Evolutionary conservation across 352 stramenopile genomes (phyloP).

Genomic region (Globisporangium perplexum): DNA sequence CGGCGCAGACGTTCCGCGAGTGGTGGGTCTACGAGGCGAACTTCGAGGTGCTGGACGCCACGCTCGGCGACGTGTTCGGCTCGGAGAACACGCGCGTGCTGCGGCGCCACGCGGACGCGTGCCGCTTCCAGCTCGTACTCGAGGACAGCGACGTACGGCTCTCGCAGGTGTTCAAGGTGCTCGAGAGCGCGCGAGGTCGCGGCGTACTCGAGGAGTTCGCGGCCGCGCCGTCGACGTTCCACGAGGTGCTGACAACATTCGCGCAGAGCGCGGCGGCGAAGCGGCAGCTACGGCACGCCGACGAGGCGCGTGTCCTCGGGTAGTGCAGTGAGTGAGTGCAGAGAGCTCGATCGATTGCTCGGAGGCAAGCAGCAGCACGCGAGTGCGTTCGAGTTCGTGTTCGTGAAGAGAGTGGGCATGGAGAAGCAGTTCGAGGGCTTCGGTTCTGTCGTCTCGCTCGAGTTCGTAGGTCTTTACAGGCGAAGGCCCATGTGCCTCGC

Average conservation of each 20-base stretch:
- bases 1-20: slow-evolving; percentile 2
- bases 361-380: no score
- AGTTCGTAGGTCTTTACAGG: no score
- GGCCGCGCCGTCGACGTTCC: slow-evolving; percentile 13
- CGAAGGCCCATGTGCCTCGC: no score
- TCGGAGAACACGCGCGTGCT: slow-evolving; percentile 14
- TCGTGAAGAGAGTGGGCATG: no score
- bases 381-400: no score
- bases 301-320: neutral
- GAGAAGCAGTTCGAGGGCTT: no score
- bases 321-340: no score
- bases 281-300: slow-evolving; percentile 8
- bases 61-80: slow-evolving; percentile 13
- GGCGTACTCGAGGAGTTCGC: slow-evolving; percentile 8
- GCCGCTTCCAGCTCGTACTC: slow-evolving; percentile 16
- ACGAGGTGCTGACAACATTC: slow-evolving; percentile 13
- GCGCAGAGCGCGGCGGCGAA: slow-evolving; percentile 3
- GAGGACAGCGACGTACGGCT: slow-evolving; percentile 17
- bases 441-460: no score
- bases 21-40: slow-evolving; percentile 15
- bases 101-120: slow-evolving; percentile 8
- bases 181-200: slow-evolving; percentile 9
- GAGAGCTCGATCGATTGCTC: no score
- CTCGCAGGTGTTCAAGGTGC: slow-evolving; percentile 23
- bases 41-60: slow-evolving; percentile 7